These are phyloP conservation scores for Stellera chamaejasme DNA, from an alignment of 345 rosid species.

Conservation along the genomic window DNA sequence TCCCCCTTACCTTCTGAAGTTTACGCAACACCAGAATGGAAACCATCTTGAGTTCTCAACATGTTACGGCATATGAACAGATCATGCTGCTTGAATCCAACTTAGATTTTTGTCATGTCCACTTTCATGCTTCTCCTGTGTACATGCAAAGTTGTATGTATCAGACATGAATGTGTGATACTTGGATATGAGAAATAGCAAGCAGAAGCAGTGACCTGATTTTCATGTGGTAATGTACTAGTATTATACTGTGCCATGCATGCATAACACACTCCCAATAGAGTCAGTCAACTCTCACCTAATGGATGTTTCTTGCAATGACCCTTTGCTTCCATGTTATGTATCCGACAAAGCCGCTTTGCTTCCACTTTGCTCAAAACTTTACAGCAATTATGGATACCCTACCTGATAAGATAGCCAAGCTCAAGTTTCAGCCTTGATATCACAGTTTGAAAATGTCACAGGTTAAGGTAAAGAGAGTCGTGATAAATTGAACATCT, in stretches of 20 bases:
- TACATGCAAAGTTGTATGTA: neutral
- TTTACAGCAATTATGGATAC: constrained; percentile 23
- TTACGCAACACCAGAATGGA: too few relatives aligned
- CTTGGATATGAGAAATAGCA: neutral
- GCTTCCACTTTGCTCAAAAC: constrained; percentile 35
- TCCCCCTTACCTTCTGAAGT: neutral
- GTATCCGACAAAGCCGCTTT: constrained; percentile 24
- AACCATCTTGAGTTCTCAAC: too few relatives aligned
- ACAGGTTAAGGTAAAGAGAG: constrained; percentile 16
- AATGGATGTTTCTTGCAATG: constrained; percentile 14
- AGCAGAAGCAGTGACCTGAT: neutral
- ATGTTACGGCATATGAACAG: too few relatives aligned
- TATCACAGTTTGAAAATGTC: constrained; percentile 22
- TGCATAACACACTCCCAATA: constrained; percentile 16
- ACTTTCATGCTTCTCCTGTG: constrained; percentile 3
- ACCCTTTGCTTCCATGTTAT: constrained; percentile 21
- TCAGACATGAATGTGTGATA: neutral
- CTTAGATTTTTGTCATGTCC: neutral
- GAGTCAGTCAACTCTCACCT: constrained; percentile 20
- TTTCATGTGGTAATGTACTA: neutral
- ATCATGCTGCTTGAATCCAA: too few relatives aligned
- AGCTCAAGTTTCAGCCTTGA: constrained; percentile 24
- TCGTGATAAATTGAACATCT: constrained; percentile 22
- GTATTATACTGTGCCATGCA: neutral
- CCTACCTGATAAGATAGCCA: constrained; percentile 24